Evolutionary conservation across 2,329 filamentous ascomycete species (phyloP).

Genomic region (Pseudogymnoascus sp.): DNA sequence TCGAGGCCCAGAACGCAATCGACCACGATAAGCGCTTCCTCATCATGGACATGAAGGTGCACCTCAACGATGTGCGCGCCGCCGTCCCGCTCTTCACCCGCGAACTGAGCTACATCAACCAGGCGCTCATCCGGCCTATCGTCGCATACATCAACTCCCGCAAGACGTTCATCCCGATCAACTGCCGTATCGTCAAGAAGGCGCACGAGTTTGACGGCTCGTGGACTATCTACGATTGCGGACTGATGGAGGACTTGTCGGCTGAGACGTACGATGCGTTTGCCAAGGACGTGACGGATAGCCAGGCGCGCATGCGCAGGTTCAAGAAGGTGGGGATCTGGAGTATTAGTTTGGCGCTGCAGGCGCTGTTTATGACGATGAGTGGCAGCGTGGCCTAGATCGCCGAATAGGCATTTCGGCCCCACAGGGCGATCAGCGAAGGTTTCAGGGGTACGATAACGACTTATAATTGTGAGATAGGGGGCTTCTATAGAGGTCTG

Average conservation of each 20-base stretch:
- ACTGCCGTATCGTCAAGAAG: conserved; percentile 87
- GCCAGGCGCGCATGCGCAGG: conserved; percentile 73
- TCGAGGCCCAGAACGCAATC: conserved; percentile 22
- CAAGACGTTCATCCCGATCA: conserved; percentile 90
- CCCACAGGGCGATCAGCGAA: not conserved
- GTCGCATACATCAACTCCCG: conserved; percentile 97
- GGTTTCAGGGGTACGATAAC: not conserved
- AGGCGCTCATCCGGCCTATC: conserved; percentile 88
- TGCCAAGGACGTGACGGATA: conserved; percentile 80
- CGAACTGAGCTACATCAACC: conserved; percentile 91
- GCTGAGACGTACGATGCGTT: conserved; percentile 94
- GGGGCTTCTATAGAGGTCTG: not conserved
- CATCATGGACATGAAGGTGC: conserved; percentile 89
- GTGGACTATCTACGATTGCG: conserved; percentile 91
- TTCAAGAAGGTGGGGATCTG: conserved; percentile 96
- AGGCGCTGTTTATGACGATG: conserved; percentile 91
- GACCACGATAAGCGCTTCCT: conserved; percentile 66
- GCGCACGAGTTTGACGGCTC: conserved; percentile 85
- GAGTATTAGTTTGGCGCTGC: conserved; percentile 85
- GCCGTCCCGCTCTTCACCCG: conserved; percentile 87
- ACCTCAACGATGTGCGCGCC: conserved; percentile 90
- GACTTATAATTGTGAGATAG: conserved; percentile 3
- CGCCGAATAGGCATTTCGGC: not conserved
- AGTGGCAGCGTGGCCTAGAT: conserved; percentile 63
- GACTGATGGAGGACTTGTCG: conserved; percentile 85